These are phyloP conservation scores for Vickermania ingenoplastis DNA, from an alignment of 208 protist genomes.

Conservation along the genomic window DNA sequence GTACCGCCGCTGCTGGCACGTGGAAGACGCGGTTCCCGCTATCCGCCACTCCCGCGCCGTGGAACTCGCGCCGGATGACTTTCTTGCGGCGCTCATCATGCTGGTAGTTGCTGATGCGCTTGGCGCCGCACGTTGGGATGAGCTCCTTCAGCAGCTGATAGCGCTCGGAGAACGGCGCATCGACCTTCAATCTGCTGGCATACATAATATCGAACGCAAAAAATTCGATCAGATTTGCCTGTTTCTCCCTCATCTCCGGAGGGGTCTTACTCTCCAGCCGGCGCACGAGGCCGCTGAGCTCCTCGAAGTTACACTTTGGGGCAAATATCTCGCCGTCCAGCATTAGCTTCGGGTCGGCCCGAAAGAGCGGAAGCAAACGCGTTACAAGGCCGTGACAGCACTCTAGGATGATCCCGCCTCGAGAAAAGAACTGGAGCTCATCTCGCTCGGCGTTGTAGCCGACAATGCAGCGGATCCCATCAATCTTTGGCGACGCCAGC, in stretches of 20 bases:
- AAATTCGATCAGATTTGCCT: constrained; percentile 66
- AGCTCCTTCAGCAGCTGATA: constrained; percentile 72
- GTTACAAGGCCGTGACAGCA: constrained; percentile 64
- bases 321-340: constrained; percentile 84
- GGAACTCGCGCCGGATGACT: constrained; percentile 36
- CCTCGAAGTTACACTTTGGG: constrained; percentile 78
- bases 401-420: constrained; percentile 77
- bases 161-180: constrained; percentile 68
- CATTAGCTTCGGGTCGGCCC: constrained; percentile 58
- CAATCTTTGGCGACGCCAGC: constrained; percentile 83
- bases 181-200: constrained; percentile 24
- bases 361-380: constrained; percentile 65
- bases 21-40: constrained; percentile 55
- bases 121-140: constrained; percentile 64
- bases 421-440: constrained; percentile 79
- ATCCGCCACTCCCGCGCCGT: constrained; percentile 8
- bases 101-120: constrained; percentile 78
- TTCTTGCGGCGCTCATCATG: constrained; percentile 75
- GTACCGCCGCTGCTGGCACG: constrained; percentile 69
- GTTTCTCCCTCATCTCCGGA: constrained; percentile 20
- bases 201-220: constrained; percentile 89
- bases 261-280: constrained; percentile 26
- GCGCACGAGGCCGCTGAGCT: constrained; percentile 75
- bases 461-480: constrained; percentile 83
- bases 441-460: constrained; percentile 50